These are phyloP conservation scores for Pseudopyrenochaeta lycopersici DNA, from an alignment of 2,329 filamentous ascomycete species.

Conservation along the genomic window DNA sequence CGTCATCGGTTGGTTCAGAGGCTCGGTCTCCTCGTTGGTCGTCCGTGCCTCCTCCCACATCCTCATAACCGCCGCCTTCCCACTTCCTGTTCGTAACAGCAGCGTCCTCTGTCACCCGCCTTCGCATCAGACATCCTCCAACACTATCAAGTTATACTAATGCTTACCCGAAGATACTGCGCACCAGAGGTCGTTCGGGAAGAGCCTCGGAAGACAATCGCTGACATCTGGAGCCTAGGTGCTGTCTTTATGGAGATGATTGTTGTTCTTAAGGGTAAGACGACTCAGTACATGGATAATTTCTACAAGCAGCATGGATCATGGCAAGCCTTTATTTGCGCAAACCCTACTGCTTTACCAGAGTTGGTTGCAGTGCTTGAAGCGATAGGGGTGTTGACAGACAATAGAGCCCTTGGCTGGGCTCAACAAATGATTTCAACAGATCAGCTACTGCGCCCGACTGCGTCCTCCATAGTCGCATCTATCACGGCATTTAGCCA, in stretches of 20 bases:
- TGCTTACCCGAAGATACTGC: conserved; percentile 21
- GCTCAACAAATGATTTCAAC: conserved; percentile 14
- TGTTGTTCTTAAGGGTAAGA: conserved; percentile 20
- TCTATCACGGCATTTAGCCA: conserved; percentile 11
- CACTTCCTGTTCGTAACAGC: no score
- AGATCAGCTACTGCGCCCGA: conserved; percentile 15
- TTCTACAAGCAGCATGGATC: conserved; percentile 17
- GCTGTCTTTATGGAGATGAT: conserved; percentile 27
- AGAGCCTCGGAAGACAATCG: conserved; percentile 18
- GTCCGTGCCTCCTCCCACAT: no score
- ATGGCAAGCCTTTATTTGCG: conserved; percentile 12
- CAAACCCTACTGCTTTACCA: conserved; percentile 10
- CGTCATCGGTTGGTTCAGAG: no score
- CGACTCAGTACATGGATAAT: conserved; percentile 5
- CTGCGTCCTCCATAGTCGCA: conserved; percentile 18
- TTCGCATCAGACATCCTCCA: no score
- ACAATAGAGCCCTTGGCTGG: conserved; percentile 18
- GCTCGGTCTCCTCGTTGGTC: no score
- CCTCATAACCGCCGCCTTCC: no score
- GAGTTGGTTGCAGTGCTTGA: conserved; percentile 15
- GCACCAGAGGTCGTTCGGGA: conserved; percentile 21
- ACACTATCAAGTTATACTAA: no score
- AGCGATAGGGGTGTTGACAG: conserved; percentile 4
- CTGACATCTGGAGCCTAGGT: conserved; percentile 28
- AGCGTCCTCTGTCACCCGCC: no score